phyloP scores from a whole-genome alignment of 2,329 filamentous ascomycete species.

The Karstenula rhodostoma region DNA sequence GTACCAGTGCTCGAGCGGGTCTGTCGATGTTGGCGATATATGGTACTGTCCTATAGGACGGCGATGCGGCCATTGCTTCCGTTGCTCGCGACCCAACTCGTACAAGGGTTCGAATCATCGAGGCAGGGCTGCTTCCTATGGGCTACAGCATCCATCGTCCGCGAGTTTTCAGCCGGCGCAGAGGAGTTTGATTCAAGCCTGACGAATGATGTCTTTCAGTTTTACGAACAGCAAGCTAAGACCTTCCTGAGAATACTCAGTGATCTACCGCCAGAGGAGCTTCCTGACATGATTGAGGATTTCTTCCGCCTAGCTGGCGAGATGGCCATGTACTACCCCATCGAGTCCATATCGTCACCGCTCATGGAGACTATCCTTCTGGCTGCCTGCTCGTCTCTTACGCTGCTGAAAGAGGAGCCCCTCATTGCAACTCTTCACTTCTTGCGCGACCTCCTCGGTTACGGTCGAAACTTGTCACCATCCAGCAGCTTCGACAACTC shows the following conservation, averaged over 20 bases:
- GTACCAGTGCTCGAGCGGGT: constrained; percentile 91
- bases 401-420: constrained; percentile 89
- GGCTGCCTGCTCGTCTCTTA: constrained; percentile 84
- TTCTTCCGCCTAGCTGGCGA: constrained; percentile 95
- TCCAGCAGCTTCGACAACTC: constrained; percentile 68
- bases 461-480: constrained; percentile 76
- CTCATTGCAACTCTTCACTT: constrained; percentile 93
- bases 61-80: constrained; percentile 86
- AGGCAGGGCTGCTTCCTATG: constrained; percentile 98
- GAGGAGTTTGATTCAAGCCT: constrained; percentile 85
- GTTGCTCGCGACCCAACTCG: constrained; percentile 86
- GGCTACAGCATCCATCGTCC: constrained; percentile 93
- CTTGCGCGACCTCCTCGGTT: constrained; percentile 86
- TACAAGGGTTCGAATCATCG: constrained; percentile 82
- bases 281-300: constrained; percentile 88
- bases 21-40: constrained; percentile 94
- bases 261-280: constrained; percentile 77
- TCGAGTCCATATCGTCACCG: constrained; percentile 79
- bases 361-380: constrained; percentile 85
- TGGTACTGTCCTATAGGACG: constrained; percentile 94
- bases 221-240: constrained; percentile 92
- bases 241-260: constrained; percentile 90
- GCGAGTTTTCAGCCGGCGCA: constrained; percentile 91
- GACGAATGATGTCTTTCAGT: constrained; percentile 86
- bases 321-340: constrained; percentile 90